Conservation (phyloP, 768 basidiomycete species). For the Russula sp. region DNA sequence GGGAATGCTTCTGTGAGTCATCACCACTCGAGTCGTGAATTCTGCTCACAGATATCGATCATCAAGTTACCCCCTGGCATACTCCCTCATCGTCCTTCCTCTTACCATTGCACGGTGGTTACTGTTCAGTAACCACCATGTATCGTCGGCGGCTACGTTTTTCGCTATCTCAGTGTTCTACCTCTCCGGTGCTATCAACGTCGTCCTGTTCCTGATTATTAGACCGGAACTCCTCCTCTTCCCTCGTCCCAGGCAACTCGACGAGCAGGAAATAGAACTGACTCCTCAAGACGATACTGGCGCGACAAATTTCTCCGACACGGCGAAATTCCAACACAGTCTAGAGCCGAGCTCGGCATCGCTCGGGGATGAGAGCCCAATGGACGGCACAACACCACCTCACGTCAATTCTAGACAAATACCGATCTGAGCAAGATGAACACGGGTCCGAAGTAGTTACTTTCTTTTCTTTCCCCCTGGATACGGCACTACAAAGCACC, state of each 20-base stretch:
- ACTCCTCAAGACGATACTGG: neutral
- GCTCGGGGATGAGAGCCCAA: neutral
- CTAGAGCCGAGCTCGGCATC: neutral
- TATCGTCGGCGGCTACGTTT: constrained; percentile 38
- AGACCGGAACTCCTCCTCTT: constrained; percentile 38
- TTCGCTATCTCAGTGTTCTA: constrained; percentile 27
- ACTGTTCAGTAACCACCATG: constrained; percentile 31
- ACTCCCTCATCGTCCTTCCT: constrained; percentile 2
- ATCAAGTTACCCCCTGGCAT: constrained; percentile 7
- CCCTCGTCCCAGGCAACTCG: neutral
- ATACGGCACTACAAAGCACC: too few species aligned
- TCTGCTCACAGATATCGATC: neutral
- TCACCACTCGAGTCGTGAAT: neutral
- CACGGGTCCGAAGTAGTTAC: too few species aligned
- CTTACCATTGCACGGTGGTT: neutral
- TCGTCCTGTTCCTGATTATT: neutral
- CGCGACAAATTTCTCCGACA: too few species aligned
- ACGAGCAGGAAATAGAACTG: neutral
- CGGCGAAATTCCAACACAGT: too few species aligned
- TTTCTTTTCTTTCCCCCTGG: too few species aligned
- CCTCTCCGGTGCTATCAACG: constrained; percentile 32
- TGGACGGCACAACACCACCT: neutral
- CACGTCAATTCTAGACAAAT: neutral
- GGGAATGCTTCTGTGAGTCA: constrained; percentile 30
- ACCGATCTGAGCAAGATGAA: neutral